Conservation (phyloP, 2,329 filamentous ascomycete species). For the Exophiala mesophila region DNA sequence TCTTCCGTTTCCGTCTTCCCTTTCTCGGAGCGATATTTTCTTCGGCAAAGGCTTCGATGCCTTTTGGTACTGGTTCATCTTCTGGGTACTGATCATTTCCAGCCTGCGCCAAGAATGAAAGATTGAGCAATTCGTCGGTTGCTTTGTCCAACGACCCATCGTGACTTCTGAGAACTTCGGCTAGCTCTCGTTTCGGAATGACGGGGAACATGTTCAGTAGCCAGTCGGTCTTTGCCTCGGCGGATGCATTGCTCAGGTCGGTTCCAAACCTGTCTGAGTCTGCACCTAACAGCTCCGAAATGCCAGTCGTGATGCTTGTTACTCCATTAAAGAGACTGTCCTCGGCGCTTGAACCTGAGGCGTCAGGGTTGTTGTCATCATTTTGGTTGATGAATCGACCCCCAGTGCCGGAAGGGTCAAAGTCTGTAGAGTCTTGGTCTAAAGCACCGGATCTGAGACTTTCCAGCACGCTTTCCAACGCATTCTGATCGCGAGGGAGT, state of each 20-base stretch:
- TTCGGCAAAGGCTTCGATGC: slow-evolving; percentile 75
- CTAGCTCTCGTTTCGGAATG: slow-evolving; percentile 39
- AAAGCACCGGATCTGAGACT: slow-evolving; percentile 59
- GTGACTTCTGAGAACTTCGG: slow-evolving; percentile 32
- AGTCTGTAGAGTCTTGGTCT: slow-evolving; percentile 52
- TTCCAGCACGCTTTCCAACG: slow-evolving; percentile 60
- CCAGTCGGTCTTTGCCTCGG: slow-evolving; percentile 58
- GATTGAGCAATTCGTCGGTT: slow-evolving; percentile 75
- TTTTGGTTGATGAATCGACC: slow-evolving; percentile 29
- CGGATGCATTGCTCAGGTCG: slow-evolving; percentile 14
- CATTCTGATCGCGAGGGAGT: slow-evolving; percentile 45
- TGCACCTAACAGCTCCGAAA: slow-evolving; percentile 26
- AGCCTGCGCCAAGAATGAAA: slow-evolving; percentile 68
- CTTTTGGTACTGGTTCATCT: slow-evolving; percentile 52
- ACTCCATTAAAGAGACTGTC: slow-evolving; percentile 19
- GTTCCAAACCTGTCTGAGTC: slow-evolving; percentile 19
- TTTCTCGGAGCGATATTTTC: slow-evolving; percentile 40
- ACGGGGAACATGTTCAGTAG: slow-evolving; percentile 68
- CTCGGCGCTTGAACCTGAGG: slow-evolving; percentile 17
- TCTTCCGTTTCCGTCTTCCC: slow-evolving; percentile 29
- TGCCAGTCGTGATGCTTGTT: slow-evolving; percentile 22
- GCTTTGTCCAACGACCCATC: slow-evolving; percentile 63
- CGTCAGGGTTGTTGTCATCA: slow-evolving; percentile 28
- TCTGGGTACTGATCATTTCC: slow-evolving; percentile 48
- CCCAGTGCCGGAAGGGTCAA: slow-evolving; percentile 24